Base-by-base conservation (phyloP, 495 filamentous ascomycete species). In the Sphaerosporella brunnea region DNA sequence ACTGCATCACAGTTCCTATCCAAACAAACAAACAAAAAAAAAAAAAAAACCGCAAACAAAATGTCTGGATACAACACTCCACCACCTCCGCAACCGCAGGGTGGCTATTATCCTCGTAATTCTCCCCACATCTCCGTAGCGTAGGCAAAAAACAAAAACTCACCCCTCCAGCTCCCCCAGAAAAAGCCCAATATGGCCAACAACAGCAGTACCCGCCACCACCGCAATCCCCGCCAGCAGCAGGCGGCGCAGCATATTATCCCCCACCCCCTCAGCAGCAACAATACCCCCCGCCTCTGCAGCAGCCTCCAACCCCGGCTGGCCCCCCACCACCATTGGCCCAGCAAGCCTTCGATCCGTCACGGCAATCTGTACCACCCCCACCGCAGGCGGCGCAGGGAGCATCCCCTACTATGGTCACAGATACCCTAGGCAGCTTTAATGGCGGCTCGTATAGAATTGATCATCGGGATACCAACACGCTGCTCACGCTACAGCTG, bases 381-480 rank as follows among this genome's bases (percentile, higher is more conserved):
- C 34, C 55, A 23, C 55, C 57, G 32, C 37, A 53, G 41, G 48
- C 67, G 46, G 74, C 73, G 2, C 68, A 74, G 11, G 80, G 82
- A 30, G 75, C 73, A 0, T n/a, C n/a, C n/a, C n/a, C n/a, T n/a
- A 58, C 51, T 1, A 70, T 78, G 2, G 71, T 71, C 1, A 65
- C 75, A 23, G 90, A 96, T 62, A 83, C 90, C 45, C 69, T 87
- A 10, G 90, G 90, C 2, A 93, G 80, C 0, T 96, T 97, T 70
- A 95, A 96, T 65, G 90, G 90, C 9, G 90, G 90, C 7, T 85
- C 77, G 52, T 97, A 88, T 60, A 69, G 92, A 18, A 84, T 97
- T 63, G 90, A 84, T 53, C 90, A 97, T 57, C 72, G 90, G 4
- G 87, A 96, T 57, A 77, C 73, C 35, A 97, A 97, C 60, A 84